Base-by-base conservation (phyloP, 2,329 filamentous ascomycete species). In the Trichoderma simmonsii region DNA sequence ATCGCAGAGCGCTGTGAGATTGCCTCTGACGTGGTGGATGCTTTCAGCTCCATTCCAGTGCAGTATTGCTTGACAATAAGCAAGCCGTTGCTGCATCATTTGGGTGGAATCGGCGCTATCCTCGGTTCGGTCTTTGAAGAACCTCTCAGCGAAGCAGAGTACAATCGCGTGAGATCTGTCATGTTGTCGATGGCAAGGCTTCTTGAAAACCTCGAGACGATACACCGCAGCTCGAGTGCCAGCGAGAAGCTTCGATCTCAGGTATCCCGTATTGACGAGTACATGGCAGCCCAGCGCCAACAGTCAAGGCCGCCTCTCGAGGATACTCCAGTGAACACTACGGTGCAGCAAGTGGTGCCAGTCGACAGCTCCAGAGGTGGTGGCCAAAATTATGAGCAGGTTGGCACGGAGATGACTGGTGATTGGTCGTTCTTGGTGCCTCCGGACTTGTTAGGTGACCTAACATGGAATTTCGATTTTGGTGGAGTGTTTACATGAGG, bases 361-460 rank as follows among this genome's bases (percentile, higher is more conserved):
- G 43, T 69, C 32, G 30, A 56, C 12, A 56, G 57, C 11, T 12
- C 51, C 3, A 59, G 59, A 43, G 34, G 66, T 30, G 59, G 32
- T 26, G 26, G 24, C 28, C 57, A 34, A 15, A 26, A 34, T 12
- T 71, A 71, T 43, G 54, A 61, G 32, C 57, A 57, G 24, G 57
- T 72, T 18, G 30, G 24, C 28, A 21, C 60, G 12, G 71, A 70
- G 4, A 71, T 72, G 34, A 14, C 70, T 2, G 68, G 56, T 5
- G 70, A 72, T 30, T 74, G 70, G 71, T 67, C 73, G 14, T 72
- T 73, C 66, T 51, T 91, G 76, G 48, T 91, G 82, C 89, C 89
- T 91, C 77, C 91, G 87, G 77, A 75, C 24, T 34, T 76, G 18
- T 69, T 76, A 3, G 72, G 70, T n/a, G 72, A 73, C 21, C 39